Evolutionary conservation across 208 protist species (phyloP).

Genomic region (Crithidia acanthocephali): DNA sequence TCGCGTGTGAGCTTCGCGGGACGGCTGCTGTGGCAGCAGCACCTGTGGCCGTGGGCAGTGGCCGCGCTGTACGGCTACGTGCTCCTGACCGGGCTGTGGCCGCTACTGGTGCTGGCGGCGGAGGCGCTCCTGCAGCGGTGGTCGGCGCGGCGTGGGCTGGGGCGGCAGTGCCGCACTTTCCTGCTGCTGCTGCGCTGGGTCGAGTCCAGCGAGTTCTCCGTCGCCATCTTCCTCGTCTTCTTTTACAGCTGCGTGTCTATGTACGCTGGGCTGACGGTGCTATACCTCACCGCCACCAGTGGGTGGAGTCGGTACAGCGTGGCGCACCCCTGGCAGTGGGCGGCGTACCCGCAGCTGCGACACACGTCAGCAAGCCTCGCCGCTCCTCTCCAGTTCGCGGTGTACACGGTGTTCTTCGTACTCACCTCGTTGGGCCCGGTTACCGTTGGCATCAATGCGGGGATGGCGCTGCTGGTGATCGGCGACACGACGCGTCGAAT

Average conservation of each 20-base stretch:
- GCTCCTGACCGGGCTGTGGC: constrained; percentile 12
- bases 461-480: constrained; percentile 14
- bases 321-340: constrained; percentile 8
- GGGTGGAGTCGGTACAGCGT: neutral
- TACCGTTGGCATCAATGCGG: constrained; percentile 14
- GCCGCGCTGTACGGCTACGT: constrained; percentile 14
- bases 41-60: constrained; percentile 29
- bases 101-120: neutral
- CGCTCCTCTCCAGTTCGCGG: neutral
- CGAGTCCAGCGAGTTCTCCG: constrained; percentile 3
- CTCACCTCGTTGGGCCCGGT: constrained; percentile 19
- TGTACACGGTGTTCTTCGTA: neutral
- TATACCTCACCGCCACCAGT: constrained; percentile 4
- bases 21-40: constrained; percentile 17
- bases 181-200: neutral
- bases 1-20: constrained; percentile 14
- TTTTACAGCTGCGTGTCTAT: constrained; percentile 8
- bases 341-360: constrained; percentile 15
- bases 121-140: neutral
- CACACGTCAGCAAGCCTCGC: neutral
- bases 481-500: neutral
- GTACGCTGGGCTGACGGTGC: constrained; percentile 1
- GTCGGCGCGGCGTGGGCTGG: neutral
- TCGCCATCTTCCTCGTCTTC: constrained; percentile 2
- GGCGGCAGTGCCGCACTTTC: neutral